A percentile compares a stretch with the other conserved stretches of the same genome.
Conservation (phyloP, 116 monocot genomes). For the Thalassia testudinum region DNA sequence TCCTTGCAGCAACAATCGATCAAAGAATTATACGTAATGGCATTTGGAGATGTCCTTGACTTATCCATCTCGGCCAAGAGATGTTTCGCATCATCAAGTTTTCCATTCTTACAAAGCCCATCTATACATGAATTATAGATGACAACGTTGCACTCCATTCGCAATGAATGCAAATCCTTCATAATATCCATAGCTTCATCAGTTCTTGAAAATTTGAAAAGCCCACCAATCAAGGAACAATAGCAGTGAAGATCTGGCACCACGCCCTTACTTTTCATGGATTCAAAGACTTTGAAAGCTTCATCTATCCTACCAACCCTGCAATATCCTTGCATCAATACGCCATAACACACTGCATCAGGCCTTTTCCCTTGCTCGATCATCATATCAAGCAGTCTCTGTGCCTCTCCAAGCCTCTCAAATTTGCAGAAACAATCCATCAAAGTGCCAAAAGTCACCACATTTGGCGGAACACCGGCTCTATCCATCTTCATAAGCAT, state of each 20-base stretch:
- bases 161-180: slow-evolving; percentile 5
- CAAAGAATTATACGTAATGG: too few relatives aligned
- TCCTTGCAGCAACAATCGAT: too few relatives aligned
- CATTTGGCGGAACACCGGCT: too few relatives aligned
- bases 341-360: slow-evolving; percentile 4
- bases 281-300: slow-evolving; percentile 2
- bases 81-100: slow-evolving; percentile 4
- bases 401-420: slow-evolving; percentile 11
- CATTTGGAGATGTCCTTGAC: slow-evolving; percentile 7
- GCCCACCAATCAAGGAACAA: slow-evolving; percentile 12
- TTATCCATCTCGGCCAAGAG: slow-evolving; percentile 10
- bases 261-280: slow-evolving; percentile 8
- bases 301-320: slow-evolving; percentile 6
- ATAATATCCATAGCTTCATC: slow-evolving; percentile 14
- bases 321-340: slow-evolving; percentile 18
- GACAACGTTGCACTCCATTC: slow-evolving; percentile 12
- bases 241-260: slow-evolving; percentile 2
- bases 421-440: slow-evolving; percentile 25
- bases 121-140: slow-evolving; percentile 15
- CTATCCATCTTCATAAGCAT: slow-evolving; percentile 28
- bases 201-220: slow-evolving; percentile 6
- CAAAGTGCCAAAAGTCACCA: slow-evolving; percentile 11
- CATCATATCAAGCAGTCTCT: slow-evolving; percentile 13
- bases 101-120: slow-evolving; percentile 12
- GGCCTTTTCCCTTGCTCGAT: slow-evolving; percentile 2